Evolutionary conservation across 352 stramenopile species (phyloP), one percentile per base, ranked within the genome.

Genomic region (Phytopythium helicoides): DNA sequence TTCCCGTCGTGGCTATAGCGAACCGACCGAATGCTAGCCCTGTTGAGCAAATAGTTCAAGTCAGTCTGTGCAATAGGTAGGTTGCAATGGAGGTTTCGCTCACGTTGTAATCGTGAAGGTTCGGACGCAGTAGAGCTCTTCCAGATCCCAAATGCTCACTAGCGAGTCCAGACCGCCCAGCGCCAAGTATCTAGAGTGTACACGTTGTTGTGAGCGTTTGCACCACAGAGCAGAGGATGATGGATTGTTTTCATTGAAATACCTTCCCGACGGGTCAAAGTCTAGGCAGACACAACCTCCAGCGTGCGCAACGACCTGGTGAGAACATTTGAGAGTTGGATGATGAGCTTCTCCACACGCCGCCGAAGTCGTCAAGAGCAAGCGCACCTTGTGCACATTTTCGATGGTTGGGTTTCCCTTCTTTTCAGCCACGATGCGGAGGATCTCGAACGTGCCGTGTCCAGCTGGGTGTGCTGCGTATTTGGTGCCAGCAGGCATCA

Each of bases 81-180:
- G n/a, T n/a, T n/a, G n/a, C n/a, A n/a, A n/a, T n/a, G n/a, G 3
- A 35, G 33, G 35, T 3, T 22, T 75, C 76, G 48, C n/a, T n/a
- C 76, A 92, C 81, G 75, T 83, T 51, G 84, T 92, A 25, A 89
- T 76, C 14, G 88, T 71, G 39, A 91, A 92, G 9, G 84, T 94
- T 47, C 86, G 83, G 8, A 85, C 69, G 62, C 84, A 94, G 64
- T 87, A 94, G 26, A 94, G 76, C 52, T 94, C 82, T 54, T 94
- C 76, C 18, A 94, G 58, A 52, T 94, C 84, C 84, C 84, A 94
- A 3, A 94, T 53, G 48, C 81, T 92, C 54, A 92, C 80, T 34
- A 94, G 69, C 36, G 84, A 94, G 52, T 94, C 84, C 8, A 89
- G 53, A n/a, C 84, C 79, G n/a, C 84, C 84, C 19, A 94, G 61